Conservation (phyloP, 164 flowering plant species). For the Piper betle region DNA sequence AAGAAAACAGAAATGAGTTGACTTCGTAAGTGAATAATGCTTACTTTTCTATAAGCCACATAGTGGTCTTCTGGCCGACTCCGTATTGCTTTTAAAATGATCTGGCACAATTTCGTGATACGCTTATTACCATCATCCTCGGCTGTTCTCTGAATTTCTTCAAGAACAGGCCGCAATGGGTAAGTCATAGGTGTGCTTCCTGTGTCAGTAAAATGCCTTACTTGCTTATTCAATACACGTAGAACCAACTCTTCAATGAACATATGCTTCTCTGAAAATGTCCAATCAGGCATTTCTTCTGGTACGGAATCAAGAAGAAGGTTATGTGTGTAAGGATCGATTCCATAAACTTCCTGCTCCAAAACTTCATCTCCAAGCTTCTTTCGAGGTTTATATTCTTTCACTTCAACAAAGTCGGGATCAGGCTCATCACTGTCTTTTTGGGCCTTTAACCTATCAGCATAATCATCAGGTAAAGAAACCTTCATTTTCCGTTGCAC, state of each 20-base stretch:
- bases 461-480: constrained; percentile 88
- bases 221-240: constrained; percentile 66
- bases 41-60: constrained; percentile 95
- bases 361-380: constrained; percentile 82
- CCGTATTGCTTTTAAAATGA: constrained; percentile 56
- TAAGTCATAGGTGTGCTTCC: constrained; percentile 84
- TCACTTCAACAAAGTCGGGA: constrained; percentile 95
- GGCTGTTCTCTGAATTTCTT: constrained; percentile 55
- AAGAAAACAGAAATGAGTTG: background rate
- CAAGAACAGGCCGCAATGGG: constrained; percentile 62
- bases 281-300: constrained; percentile 64
- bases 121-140: constrained; percentile 36
- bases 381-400: constrained; percentile 88
- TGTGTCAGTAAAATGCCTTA: constrained; percentile 63
- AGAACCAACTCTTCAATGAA: constrained; percentile 83
- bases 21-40: background rate
- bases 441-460: constrained; percentile 72
- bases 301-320: constrained; percentile 97
- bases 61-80: constrained; percentile 85
- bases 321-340: constrained; percentile 96
- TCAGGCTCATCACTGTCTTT: constrained; percentile 88
- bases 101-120: constrained; percentile 43
- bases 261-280: constrained; percentile 56
- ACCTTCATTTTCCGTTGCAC: constrained; percentile 89
- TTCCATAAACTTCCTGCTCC: constrained; percentile 98